Evolutionary conservation across 305 asterid species (phyloP).

Genomic region (Rubia peregrina): DNA sequence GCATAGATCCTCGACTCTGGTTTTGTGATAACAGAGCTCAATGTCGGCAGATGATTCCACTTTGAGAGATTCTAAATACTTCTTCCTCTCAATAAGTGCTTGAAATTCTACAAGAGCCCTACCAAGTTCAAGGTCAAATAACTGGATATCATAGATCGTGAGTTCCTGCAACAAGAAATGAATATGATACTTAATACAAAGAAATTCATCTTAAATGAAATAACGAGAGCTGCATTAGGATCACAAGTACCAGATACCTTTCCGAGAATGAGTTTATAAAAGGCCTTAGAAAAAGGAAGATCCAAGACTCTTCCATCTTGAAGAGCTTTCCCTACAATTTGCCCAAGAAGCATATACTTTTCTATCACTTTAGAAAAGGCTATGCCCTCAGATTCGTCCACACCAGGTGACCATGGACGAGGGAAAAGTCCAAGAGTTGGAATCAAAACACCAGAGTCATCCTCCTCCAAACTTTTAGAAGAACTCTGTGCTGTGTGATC

Average conservation of each 20-base stretch:
- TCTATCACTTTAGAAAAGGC: slow-evolving; percentile 47
- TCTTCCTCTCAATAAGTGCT: slow-evolving; percentile 72
- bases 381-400: slow-evolving; percentile 29
- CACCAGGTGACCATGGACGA: slow-evolving; percentile 67
- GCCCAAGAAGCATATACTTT: slow-evolving; percentile 74
- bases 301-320: slow-evolving; percentile 92
- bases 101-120: slow-evolving; percentile 67
- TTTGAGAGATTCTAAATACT: slow-evolving; percentile 32
- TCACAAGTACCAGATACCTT: slow-evolving; percentile 38
- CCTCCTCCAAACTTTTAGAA: slow-evolving; percentile 24
- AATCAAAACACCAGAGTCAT: slow-evolving; percentile 34
- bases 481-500: slow-evolving; percentile 32
- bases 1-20: slow-evolving; percentile 81
- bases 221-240: slow-evolving; percentile 11
- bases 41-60: slow-evolving; percentile 27
- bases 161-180: slow-evolving; percentile 48
- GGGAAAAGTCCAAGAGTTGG: slow-evolving; percentile 84
- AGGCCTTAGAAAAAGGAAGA: slow-evolving; percentile 85
- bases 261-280: slow-evolving; percentile 73
- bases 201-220: slow-evolving; percentile 12
- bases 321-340: slow-evolving; percentile 81
- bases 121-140: slow-evolving; percentile 82
- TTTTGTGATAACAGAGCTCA: slow-evolving; percentile 42
- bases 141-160: slow-evolving; percentile 60
- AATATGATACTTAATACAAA: background rate